phyloP scores from a whole-genome alignment of 106 monocot genomes.

The Hemerocallis citrina region DNA sequence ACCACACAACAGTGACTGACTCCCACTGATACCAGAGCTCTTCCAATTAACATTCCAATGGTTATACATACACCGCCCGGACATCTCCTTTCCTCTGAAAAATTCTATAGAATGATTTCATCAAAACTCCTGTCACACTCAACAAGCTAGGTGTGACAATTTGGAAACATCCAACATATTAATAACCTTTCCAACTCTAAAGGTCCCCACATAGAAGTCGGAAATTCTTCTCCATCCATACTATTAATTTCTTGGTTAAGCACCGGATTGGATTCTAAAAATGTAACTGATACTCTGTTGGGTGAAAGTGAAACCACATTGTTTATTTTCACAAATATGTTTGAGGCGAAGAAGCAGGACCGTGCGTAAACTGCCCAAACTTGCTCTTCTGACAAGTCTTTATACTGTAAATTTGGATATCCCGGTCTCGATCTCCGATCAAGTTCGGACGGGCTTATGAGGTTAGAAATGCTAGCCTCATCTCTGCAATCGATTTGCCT shows the following conservation, averaged over 20 bases:
- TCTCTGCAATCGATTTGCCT: not conserved
- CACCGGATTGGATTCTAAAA: conserved; percentile 30
- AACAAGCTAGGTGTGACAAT: conserved; percentile 37
- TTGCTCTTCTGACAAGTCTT: conserved; percentile 24
- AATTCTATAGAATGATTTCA: conserved; percentile 26
- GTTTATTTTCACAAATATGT: conserved; percentile 18
- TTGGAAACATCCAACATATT: conserved; percentile 13
- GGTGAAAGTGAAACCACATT: conserved; percentile 15
- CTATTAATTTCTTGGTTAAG: conserved; percentile 23
- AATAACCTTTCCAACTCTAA: conserved; percentile 10
- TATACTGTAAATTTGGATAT: conserved; percentile 6
- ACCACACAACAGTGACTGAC: conserved; percentile 25
- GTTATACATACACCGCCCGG: conserved; percentile 34
- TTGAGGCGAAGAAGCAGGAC: conserved; percentile 25
- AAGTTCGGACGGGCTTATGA: not conserved
- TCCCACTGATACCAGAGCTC: not conserved
- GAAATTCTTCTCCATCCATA: conserved; percentile 27
- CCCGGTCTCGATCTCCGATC: too few relatives aligned
- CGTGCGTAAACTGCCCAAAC: conserved; percentile 38
- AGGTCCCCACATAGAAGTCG: conserved; percentile 31
- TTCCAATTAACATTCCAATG: conserved; percentile 21
- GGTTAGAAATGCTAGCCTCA: not conserved
- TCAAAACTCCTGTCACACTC: conserved; percentile 26
- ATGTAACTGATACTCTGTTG: conserved; percentile 9
- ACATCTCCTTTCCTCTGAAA: conserved; percentile 36